Conservation (phyloP, 805 yeast genomes). For the Wickerhamomyces xylosicus region DNA sequence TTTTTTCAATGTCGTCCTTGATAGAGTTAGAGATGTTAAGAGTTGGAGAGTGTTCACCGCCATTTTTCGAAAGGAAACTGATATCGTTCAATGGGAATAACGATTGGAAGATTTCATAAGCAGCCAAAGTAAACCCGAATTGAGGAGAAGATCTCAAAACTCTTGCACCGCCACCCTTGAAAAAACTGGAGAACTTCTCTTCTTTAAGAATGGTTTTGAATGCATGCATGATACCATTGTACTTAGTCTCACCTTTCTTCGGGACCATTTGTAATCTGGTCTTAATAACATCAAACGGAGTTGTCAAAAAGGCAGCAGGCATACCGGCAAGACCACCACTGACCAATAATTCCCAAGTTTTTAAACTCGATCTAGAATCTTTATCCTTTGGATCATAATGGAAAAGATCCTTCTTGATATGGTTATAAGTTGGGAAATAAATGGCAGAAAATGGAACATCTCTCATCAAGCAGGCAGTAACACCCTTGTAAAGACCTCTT, state of each 20-base stretch:
- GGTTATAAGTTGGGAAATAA: slow-evolving; percentile 95
- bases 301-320: slow-evolving; percentile 94
- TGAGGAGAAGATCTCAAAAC: slow-evolving; percentile 94
- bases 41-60: slow-evolving; percentile 1
- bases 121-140: slow-evolving; percentile 96
- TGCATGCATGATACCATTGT: slow-evolving; percentile 72
- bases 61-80: slow-evolving; percentile 5
- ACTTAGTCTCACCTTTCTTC: slow-evolving; percentile 65
- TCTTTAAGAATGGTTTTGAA: slow-evolving; percentile 62
- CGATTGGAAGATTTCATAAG: slow-evolving; percentile 82
- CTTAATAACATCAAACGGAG: slow-evolving; percentile 95
- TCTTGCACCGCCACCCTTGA: slow-evolving; percentile 95
- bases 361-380: slow-evolving; percentile 46
- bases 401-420: slow-evolving; percentile 73
- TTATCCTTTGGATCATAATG: slow-evolving; percentile 67
- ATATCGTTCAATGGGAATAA: slow-evolving; percentile 49
- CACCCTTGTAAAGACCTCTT: slow-evolving; percentile 84
- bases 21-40: slow-evolving; percentile 12
- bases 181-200: slow-evolving; percentile 80
- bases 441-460: slow-evolving; percentile 97
- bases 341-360: slow-evolving; percentile 72
- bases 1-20: slow-evolving; percentile 10
- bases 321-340: slow-evolving; percentile 96
- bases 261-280: slow-evolving; percentile 87
- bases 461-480: slow-evolving; percentile 80